Percentiles rank a stretch among this genome's conserved stretches.
These are phyloP conservation scores for Lomentospora prolificans DNA, from an alignment of 2,329 filamentous ascomycete genomes.

Conservation along the genomic window DNA sequence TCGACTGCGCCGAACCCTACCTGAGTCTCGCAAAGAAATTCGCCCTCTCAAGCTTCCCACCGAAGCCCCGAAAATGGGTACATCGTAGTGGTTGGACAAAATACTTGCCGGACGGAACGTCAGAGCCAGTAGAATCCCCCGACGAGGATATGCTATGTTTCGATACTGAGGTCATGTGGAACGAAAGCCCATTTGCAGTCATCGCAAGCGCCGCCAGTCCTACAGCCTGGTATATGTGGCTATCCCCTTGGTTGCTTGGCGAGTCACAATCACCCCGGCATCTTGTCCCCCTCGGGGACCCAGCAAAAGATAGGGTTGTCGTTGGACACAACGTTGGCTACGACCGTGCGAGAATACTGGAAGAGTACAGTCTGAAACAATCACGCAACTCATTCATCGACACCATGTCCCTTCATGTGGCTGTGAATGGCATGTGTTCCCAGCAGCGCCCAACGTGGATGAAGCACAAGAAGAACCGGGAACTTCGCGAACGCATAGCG, in stretches of 20 bases:
- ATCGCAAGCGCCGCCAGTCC: conserved; percentile 93
- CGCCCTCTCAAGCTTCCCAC: conserved; percentile 48
- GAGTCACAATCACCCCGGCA: conserved; percentile 71
- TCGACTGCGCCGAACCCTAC: conserved; percentile 80
- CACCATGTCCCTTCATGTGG: conserved; percentile 96
- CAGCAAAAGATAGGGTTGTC: conserved; percentile 61
- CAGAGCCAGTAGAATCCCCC: conserved; percentile 64
- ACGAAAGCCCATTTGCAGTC: conserved; percentile 81
- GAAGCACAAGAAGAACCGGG: conserved; percentile 85
- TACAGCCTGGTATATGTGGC: conserved; percentile 92
- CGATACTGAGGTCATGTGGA: conserved; percentile 96
- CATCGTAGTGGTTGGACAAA: conserved; percentile 86
- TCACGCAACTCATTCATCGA: conserved; percentile 82
- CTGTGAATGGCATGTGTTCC: conserved; percentile 98
- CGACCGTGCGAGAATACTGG: conserved; percentile 75
- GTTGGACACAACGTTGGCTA: conserved; percentile 96
- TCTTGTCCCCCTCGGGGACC: conserved; percentile 78
- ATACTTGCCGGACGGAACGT: conserved; percentile 65
- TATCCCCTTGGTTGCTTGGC: conserved; percentile 87
- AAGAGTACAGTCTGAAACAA: conserved; percentile 81
- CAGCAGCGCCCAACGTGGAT: conserved; percentile 94
- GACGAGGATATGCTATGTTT: conserved; percentile 79
- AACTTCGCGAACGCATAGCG: conserved; percentile 70
- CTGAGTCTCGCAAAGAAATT: conserved; percentile 67
- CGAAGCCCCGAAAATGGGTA: conserved; percentile 62